Conservation (phyloP, 495 filamentous ascomycete genomes). For the Thermothielavioides terrestris region DNA sequence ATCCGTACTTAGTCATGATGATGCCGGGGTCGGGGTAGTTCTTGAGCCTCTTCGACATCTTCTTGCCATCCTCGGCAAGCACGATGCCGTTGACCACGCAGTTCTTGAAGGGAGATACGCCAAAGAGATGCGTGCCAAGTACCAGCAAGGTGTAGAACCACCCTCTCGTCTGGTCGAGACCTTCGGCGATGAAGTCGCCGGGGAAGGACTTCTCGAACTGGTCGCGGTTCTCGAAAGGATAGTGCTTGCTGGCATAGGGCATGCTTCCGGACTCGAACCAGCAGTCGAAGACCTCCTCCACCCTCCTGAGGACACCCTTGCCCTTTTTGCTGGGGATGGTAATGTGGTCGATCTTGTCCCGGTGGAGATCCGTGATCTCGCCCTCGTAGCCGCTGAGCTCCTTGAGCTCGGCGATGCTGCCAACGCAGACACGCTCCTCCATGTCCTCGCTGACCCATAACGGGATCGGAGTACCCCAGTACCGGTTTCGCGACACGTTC, state of each 20-base stretch:
- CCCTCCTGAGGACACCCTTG: slow-evolving; percentile 71
- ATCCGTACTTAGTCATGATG: slow-evolving; percentile 83
- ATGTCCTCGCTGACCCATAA: slow-evolving; percentile 86
- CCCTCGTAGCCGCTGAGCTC: slow-evolving; percentile 76
- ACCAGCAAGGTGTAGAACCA: slow-evolving; percentile 97
- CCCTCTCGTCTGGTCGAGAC: slow-evolving; percentile 68
- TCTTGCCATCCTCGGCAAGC: slow-evolving; percentile 89
- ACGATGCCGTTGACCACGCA: slow-evolving; percentile 97
- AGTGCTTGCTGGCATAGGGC: slow-evolving; percentile 90
- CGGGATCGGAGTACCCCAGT: slow-evolving; percentile 96
- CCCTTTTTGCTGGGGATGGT: slow-evolving; percentile 91
- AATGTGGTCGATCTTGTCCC: slow-evolving; percentile 91
- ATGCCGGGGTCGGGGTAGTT: slow-evolving; percentile 90
- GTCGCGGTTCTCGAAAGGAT: slow-evolving; percentile 88
- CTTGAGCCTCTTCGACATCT: slow-evolving; percentile 97
- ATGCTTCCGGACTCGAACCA: slow-evolving; percentile 88
- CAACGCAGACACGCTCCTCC: slow-evolving; percentile 79
- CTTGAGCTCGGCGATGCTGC: slow-evolving; percentile 79
- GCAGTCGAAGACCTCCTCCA: slow-evolving; percentile 94
- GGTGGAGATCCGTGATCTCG: slow-evolving; percentile 83
- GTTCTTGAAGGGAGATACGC: slow-evolving; percentile 85
- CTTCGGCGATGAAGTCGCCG: slow-evolving; percentile 95
- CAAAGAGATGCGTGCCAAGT: slow-evolving; percentile 85
- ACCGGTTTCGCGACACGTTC: slow-evolving; percentile 93
- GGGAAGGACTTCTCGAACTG: slow-evolving; percentile 75